Conservation (phyloP, 2,329 filamentous ascomycete species). For the Capronia coronata region DNA sequence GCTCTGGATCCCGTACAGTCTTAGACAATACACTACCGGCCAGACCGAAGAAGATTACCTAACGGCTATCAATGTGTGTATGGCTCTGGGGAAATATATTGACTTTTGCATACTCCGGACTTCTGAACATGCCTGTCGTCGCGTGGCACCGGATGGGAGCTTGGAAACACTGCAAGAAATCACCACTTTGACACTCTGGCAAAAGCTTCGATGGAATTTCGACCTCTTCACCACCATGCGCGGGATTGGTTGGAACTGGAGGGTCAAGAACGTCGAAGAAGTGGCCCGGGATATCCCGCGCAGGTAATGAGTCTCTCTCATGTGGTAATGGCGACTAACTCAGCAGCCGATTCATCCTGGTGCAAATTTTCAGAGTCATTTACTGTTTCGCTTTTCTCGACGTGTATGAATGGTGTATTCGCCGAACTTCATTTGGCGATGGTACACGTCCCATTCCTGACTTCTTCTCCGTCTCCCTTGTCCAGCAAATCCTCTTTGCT, state of each 20-base stretch:
- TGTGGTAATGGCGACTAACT: background rate
- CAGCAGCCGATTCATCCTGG: constrained; percentile 12
- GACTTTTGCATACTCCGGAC: constrained; percentile 14
- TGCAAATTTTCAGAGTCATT: constrained; percentile 7
- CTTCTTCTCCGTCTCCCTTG: constrained; percentile 15
- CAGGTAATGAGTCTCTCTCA: background rate
- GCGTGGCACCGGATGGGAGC: constrained; percentile 11
- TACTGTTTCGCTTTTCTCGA: constrained; percentile 14
- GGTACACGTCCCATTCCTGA: constrained; percentile 1
- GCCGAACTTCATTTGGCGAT: constrained; percentile 1
- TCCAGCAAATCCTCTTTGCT: constrained; percentile 9
- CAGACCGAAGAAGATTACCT: constrained; percentile 17
- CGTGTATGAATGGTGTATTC: constrained; percentile 15
- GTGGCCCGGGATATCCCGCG: constrained; percentile 10
- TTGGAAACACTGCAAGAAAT: constrained; percentile 12
- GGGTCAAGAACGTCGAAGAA: constrained; percentile 33
- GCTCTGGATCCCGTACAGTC: constrained; percentile 9
- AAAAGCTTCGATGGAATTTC: constrained; percentile 47
- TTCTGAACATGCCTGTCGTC: constrained; percentile 12
- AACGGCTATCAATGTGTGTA: constrained; percentile 15
- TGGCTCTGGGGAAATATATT: constrained; percentile 6
- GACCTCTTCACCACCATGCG: constrained; percentile 53
- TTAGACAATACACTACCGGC: constrained; percentile 13
- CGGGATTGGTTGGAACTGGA: constrained; percentile 56
- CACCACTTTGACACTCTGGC: constrained; percentile 15